Evolutionary conservation across 345 rosid genomes (phyloP), one percentile per base, ranked within the genome.

Genomic region (Erysimum cheiranthoides): DNA sequence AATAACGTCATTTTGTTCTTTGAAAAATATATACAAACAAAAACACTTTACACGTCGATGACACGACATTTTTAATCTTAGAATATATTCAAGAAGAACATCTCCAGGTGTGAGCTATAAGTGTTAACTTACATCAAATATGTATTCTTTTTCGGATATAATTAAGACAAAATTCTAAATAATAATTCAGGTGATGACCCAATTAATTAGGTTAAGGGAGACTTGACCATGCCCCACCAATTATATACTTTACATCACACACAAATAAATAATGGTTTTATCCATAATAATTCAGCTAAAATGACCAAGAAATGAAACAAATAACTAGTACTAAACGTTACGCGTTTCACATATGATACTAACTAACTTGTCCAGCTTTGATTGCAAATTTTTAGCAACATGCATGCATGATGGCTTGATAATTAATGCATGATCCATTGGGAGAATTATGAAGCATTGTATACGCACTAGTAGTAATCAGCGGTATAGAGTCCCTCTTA

Each of bases 11-110:
- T 50, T 71, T 72, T 40, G 61, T 39, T 71, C 58, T 28, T 60
- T 51, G 18, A 39, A 18, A 72, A 27, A 61, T 50, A 50, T 50
- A 72, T 27, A 32, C 51, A 51, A 61, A 12, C 40, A 17, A 8
- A 49, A 38, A 28, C 6, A 51, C 70, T 73, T 73, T 73, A 62
- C 62, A 73, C 53, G 27, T 52, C 35, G 45, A 31, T 51, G 70
- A 64, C 77, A 73, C 53, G 16, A 64, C 30, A 49, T 21, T 14
- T 61, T 60, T 4, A 61, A 21, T 17, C 54, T 30, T 73, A 18
- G 70, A 53, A 63, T 63, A 63, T 63, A 52, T 52, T 63, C 70
- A 42, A 51, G 45, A 43, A 57, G 77, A 73, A 52, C 45, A 53
- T 31, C 34, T 63, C 53, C 62, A 51, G 62, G 70, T 61, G n/a